These are phyloP conservation scores for Petrea volubilis DNA, from an alignment of 257 asterid genomes.

Conservation along the genomic window DNA sequence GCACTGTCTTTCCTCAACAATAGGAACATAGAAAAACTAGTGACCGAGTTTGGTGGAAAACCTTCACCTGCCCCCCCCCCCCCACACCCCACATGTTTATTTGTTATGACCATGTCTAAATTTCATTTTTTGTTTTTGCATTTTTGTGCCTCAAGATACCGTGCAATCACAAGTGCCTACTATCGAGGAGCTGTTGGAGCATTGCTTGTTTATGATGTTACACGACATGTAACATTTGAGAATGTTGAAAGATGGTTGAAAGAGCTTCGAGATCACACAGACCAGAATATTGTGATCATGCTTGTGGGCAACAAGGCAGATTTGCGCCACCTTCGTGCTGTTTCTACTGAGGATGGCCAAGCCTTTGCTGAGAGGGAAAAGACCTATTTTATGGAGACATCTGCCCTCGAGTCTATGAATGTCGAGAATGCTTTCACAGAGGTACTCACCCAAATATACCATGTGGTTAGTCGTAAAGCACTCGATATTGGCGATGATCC, in stretches of 20 bases:
- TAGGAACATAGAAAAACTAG: background rate
- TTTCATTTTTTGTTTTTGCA: background rate
- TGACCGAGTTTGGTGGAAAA: background rate
- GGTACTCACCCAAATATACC: slow-evolving; percentile 33
- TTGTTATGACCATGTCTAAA: background rate
- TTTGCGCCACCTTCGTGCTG: slow-evolving; percentile 37
- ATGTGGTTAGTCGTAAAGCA: slow-evolving; percentile 31
- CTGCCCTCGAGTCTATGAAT: slow-evolving; percentile 34
- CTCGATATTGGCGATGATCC: slow-evolving; percentile 36
- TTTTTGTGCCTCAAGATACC: slow-evolving; percentile 22
- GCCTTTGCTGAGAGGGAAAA: slow-evolving; percentile 35
- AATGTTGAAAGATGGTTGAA: slow-evolving; percentile 36
- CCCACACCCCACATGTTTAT: background rate
- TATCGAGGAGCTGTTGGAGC: slow-evolving; percentile 38
- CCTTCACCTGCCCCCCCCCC: background rate
- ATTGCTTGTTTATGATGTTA: slow-evolving; percentile 32
- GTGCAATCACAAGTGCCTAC: slow-evolving; percentile 41
- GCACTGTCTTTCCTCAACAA: background rate
- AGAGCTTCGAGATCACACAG: slow-evolving; percentile 39
- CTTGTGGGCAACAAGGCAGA: slow-evolving; percentile 40
- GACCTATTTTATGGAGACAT: slow-evolving; percentile 35
- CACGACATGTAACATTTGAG: slow-evolving; percentile 34
- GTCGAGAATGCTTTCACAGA: slow-evolving; percentile 35
- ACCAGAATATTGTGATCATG: slow-evolving; percentile 32
- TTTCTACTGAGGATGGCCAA: slow-evolving; percentile 31